Evolutionary conservation across 2,329 filamentous ascomycete species (phyloP), one percentile per base, ranked within the genome.

Genomic region (Epichloe aotearoae): DNA sequence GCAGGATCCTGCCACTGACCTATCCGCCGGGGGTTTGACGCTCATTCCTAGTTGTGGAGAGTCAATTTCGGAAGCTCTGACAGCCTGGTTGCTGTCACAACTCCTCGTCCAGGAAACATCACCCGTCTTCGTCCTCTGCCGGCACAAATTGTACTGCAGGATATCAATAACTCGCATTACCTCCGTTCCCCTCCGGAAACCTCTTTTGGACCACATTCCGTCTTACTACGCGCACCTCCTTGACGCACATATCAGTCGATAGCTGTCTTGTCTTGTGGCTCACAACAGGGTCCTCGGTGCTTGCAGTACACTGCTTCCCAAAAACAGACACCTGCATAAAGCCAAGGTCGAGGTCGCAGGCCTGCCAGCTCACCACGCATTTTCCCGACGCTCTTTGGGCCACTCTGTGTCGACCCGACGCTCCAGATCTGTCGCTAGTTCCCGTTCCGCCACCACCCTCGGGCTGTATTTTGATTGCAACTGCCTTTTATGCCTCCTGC

Each of bases 291-390:
- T 46, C 43, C 38, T 52, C n/a, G n/a, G 36, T 34, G 20, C 50
- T 41, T 44, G 43, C 46, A 44, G 42, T 50, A 47, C 33, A 40
- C 42, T 34, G 30, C 43, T 38, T 45, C 34, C 52, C 50, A 43
- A 52, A 52, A 47, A 38, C 50, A 52, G 52, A 47, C 50, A 50
- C 39, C 44, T 50, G 52, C 52, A 52, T 54, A 46, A 30, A 38
- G 43, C 43, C 46, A 50, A 30, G 23, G 23, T 26, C 23, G 7
- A 26, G 20, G 50, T 23, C 38, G 42, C 52, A 47, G 42, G 42
- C 17, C 49, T 50, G 55, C 55, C 53, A 55, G 51, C 52, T 50
- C 51, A 50, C 46, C 50, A 46, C 50, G 37, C 52, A 45, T 23
- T 47, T 47, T 34, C 40, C 38, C 48, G 34, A 41, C 30, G 49